Evolutionary conservation across 495 filamentous ascomycete species (phyloP).

Genomic region (Penicillium paradoxum): DNA sequence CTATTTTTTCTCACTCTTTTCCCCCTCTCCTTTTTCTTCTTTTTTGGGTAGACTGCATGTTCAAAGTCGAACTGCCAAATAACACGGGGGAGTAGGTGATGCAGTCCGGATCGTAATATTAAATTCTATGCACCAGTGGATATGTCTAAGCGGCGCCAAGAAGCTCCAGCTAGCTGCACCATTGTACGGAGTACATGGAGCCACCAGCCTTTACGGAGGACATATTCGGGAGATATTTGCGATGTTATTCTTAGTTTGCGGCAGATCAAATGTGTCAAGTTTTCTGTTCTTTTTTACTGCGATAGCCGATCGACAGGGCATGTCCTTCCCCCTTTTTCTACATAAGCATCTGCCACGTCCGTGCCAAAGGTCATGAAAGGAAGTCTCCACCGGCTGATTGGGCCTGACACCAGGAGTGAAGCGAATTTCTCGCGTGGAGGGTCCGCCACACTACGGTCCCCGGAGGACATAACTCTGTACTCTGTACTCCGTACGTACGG

Average conservation of each 20-base stretch:
- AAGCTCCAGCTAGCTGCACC: neutral
- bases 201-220: neutral
- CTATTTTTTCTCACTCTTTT: neutral
- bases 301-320: slow-evolving; percentile 6
- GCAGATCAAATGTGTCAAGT: slow-evolving; percentile 2
- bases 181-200: neutral
- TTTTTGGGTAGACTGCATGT: neutral
- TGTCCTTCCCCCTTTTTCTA: neutral
- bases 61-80: neutral
- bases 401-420: neutral
- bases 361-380: neutral
- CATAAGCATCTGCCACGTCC: slow-evolving; percentile 3
- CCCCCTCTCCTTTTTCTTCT: too few relatives aligned
- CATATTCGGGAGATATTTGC: slow-evolving; percentile 1
- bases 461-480: too few relatives aligned
- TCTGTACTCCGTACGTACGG: too few relatives aligned
- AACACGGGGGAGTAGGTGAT: slow-evolving; percentile 4
- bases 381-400: neutral
- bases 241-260: slow-evolving; percentile 1
- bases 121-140: slow-evolving; percentile 3
- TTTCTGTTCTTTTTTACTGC: neutral
- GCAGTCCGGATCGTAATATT: slow-evolving; percentile 11
- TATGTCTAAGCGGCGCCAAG: slow-evolving; percentile 1
- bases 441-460: too few relatives aligned
- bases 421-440: slow-evolving; percentile 2